phyloP scores from a whole-genome alignment of 345 rosid genomes.

The Odontarrhena argentea region DNA sequence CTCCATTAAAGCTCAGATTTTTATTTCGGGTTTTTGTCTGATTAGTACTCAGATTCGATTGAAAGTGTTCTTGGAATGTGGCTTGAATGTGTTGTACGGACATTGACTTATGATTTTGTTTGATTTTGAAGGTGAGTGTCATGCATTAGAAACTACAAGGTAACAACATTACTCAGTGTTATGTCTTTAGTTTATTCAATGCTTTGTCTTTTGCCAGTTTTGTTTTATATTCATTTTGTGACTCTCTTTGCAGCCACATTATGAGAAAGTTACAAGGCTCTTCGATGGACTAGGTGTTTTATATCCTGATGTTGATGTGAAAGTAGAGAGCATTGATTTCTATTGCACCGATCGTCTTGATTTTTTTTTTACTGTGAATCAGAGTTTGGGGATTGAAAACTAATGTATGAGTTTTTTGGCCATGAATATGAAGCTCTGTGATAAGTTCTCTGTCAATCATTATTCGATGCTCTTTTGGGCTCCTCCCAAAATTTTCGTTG shows the following conservation, averaged over 20 bases:
- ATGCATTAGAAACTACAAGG: slow-evolving; percentile 99
- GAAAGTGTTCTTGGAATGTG: neutral
- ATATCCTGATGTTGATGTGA: slow-evolving; percentile 78
- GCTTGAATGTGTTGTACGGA: slow-evolving; percentile 22
- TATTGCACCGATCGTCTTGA: no score
- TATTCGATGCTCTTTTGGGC: slow-evolving; percentile 98
- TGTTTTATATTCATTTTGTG: slow-evolving; percentile 33
- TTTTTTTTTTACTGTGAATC: neutral
- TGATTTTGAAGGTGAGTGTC: slow-evolving; percentile 95
- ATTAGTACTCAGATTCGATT: neutral
- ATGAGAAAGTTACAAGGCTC: slow-evolving; percentile 93
- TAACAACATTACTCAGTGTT: slow-evolving; percentile 36
- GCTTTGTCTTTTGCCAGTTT: slow-evolving; percentile 17
- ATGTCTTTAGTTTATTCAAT: slow-evolving; percentile 17
- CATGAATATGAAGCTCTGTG: slow-evolving; percentile 86
- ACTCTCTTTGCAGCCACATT: slow-evolving; percentile 72
- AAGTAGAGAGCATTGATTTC: no score
- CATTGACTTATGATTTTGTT: slow-evolving; percentile 12
- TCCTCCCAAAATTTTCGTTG: slow-evolving; percentile 62
- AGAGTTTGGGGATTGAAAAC: neutral
- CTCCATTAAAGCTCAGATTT: neutral
- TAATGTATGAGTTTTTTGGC: slow-evolving; percentile 57
- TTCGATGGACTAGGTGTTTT: slow-evolving; percentile 85
- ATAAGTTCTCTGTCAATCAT: slow-evolving; percentile 74
- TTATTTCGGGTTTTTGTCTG: no score